Evolutionary conservation across 2,329 filamentous ascomycete species (phyloP), one percentile per base, ranked within the genome.

Genomic region (Monilinia polystroma): DNA sequence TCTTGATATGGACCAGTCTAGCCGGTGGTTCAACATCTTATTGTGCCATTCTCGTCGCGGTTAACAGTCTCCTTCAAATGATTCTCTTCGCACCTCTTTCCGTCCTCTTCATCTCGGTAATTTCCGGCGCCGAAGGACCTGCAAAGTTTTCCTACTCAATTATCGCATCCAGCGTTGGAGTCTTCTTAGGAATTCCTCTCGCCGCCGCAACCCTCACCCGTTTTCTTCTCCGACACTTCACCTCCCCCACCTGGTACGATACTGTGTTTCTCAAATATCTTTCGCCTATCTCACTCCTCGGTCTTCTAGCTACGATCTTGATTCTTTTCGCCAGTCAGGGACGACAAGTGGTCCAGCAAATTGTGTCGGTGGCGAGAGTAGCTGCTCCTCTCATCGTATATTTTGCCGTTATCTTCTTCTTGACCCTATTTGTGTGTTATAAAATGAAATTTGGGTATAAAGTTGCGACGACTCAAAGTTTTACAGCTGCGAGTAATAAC

Each of bases 401-500:
- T 75, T 97, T 97, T 73, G 72, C 86, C 1, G 77, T 89, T 68
- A 85, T 95, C 66, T 97, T 96, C 80, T 85, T 87, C 58, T 73
- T 81, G 2, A 95, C 91, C 0, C 80, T 95, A 1, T 80, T 80
- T 54, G 78, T 88, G 2, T 84, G 86, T 3, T 81, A 83, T 59
- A 83, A 81, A n/a, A 78, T 89, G n/a, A 90, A 91, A 0, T 93
- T 93, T 67, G 87, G 86, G 0, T 96, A 96, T 75, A 83, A 83
- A 47, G 76, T 93, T 0, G 84, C 85, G 1, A 83, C 84, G 14
- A 94, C 92, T 2, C 92, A 96, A 78, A 93, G 90, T 75, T 95
- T 96, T 73, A 96, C 91, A 0, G 93, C 92, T 0, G 90, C 91
- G 0, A 96, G 92, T 76, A 97, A 97, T 75, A 96, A 97, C 76